Evolutionary conservation across 2,329 filamentous ascomycete species (phyloP), one percentile per base, ranked within the genome.

Genomic region (Spiromastix sp.): DNA sequence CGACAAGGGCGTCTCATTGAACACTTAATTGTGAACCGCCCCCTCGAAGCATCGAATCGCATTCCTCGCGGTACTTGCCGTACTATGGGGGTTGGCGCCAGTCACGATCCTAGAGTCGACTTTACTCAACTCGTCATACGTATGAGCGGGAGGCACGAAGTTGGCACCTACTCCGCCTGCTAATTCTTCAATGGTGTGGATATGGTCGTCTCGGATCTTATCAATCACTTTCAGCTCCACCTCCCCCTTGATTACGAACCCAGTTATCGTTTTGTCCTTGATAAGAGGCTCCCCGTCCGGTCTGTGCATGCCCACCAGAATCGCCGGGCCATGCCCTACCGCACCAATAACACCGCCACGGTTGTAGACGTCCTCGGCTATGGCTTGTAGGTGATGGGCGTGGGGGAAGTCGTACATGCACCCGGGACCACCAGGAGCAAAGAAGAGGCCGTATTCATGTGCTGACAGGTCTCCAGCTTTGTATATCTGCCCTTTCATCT

Each of bases 361-460:
- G 2, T 49, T 48, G 41, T 54, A 68, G n/a, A 68, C 50, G 18
- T 55, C 43, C 10, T 51, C 42, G 1, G 62, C 64, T 34, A 68
- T 57, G 5, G 45, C 44, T 37, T 68, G 61, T 30, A 68, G 48
- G 10, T 44, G 47, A 17, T 43, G 56, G 7, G 64, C 63, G 25
- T 54, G 52, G 4, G 66, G 64, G 44, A 67, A 68, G 44, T 68
- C 64, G 35, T 67, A 59, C 28, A 67, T 42, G 1, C 61, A 52
- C 0, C 64, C 66, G 39, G 68, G 65, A 5, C 44, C 44, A 15
- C 42, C 44, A 11, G 41, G 30, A 12, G 38, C 38, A 13, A 47
- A 45, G 27, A 47, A 36, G 8, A 45, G 31, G 3, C 44, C 44
- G 31, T 45, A 47, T 9, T 47, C 44, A 28, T 43, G 42, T 10